These are phyloP conservation scores for Gracilaria caudata DNA, from an alignment of 23 red algal genomes.

Conservation along the genomic window DNA sequence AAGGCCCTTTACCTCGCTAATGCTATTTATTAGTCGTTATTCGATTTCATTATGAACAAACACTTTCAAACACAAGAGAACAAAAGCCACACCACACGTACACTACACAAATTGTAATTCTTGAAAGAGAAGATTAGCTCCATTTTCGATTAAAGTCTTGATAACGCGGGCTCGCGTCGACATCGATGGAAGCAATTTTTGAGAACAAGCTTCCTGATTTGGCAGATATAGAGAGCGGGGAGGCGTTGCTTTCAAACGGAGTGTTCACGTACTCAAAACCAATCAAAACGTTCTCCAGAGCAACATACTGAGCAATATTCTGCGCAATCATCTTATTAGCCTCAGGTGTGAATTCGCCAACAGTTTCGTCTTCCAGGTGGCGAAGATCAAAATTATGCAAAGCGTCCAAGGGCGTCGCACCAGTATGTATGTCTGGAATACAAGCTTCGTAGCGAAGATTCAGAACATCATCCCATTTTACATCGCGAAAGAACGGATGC, in stretches of 20 bases:
- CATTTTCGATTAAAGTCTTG: not conserved
- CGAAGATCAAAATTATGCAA: constrained; percentile 56
- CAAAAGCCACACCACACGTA: not conserved
- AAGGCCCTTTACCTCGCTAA: too few relatives aligned
- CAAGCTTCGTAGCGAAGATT: constrained; percentile 13
- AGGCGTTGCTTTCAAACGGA: not conserved
- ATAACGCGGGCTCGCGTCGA: not conserved
- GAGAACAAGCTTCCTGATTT: constrained; percentile 32
- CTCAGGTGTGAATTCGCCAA: constrained; percentile 34
- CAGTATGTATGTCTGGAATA: constrained; percentile 10
- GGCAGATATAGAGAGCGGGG: not conserved
- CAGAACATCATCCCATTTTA: constrained; percentile 66
- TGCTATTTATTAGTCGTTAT: too few relatives aligned
- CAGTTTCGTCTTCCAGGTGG: constrained; percentile 25
- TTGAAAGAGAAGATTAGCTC: not conserved
- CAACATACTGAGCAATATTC: constrained; percentile 10
- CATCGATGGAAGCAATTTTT: constrained; percentile 45
- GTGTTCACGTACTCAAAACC: constrained; percentile 41
- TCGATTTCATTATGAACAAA: not conserved
- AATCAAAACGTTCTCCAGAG: constrained; percentile 31
- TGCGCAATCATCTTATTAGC: constrained; percentile 5
- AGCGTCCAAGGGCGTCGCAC: constrained; percentile 11
- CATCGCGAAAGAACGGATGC: constrained; percentile 71
- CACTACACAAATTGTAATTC: not conserved
- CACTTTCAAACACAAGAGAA: not conserved